These are phyloP conservation scores for Pseudogymnoascus sp. DNA, from an alignment of 2,329 filamentous ascomycete genomes.

Conservation along the genomic window DNA sequence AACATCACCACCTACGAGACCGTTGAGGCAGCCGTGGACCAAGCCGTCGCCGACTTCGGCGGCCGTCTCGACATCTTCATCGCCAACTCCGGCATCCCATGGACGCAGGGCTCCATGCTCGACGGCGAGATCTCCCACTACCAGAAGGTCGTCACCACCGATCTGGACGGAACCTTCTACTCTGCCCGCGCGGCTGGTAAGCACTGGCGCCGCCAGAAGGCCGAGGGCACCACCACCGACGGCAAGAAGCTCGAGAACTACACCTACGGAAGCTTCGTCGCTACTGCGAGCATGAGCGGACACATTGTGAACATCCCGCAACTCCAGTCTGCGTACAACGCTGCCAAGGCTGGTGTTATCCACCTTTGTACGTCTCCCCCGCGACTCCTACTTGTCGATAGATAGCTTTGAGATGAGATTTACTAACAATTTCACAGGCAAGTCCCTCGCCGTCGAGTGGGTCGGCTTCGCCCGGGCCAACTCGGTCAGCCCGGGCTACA, in stretches of 20 bases:
- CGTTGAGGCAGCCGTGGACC: slow-evolving; percentile 43
- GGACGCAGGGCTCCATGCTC: slow-evolving; percentile 60
- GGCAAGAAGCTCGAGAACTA: slow-evolving; percentile 55
- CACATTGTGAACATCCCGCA: slow-evolving; percentile 74
- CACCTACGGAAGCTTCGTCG: slow-evolving; percentile 62
- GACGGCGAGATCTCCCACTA: slow-evolving; percentile 58
- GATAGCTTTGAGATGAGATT: background rate
- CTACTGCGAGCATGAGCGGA: slow-evolving; percentile 70
- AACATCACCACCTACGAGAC: slow-evolving; percentile 47
- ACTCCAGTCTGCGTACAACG: slow-evolving; percentile 66
- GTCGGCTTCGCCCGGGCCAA: slow-evolving; percentile 66
- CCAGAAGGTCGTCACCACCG: slow-evolving; percentile 58
- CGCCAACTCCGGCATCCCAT: slow-evolving; percentile 69
- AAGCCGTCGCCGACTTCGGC: slow-evolving; percentile 58
- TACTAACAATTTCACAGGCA: slow-evolving; percentile 36
- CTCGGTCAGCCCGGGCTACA: slow-evolving; percentile 66
- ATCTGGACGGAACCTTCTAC: slow-evolving; percentile 72
- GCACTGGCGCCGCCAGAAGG: slow-evolving; percentile 63
- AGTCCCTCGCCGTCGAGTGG: slow-evolving; percentile 69
- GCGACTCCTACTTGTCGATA: no score
- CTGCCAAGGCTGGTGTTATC: slow-evolving; percentile 58
- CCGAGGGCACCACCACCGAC: slow-evolving; percentile 54
- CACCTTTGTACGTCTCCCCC: slow-evolving; percentile 43
- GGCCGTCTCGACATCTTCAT: slow-evolving; percentile 71
- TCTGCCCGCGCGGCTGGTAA: slow-evolving; percentile 62